Evolutionary conservation across 345 rosid species (phyloP), one percentile per base, ranked within the genome.

Genomic region (Boechera retrofracta): DNA sequence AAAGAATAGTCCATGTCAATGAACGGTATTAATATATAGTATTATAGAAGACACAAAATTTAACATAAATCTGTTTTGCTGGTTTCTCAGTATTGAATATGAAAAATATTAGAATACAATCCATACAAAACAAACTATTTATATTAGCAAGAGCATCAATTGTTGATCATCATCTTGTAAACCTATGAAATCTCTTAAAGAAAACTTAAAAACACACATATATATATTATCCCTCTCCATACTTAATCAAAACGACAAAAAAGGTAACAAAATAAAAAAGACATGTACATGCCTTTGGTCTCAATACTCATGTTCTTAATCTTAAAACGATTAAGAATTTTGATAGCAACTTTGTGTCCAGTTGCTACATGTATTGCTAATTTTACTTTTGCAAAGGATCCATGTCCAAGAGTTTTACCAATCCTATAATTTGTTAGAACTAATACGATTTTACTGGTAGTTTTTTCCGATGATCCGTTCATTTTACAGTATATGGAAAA

Each of bases 361-460:
- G 98, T 94, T 55, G 83, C 74, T 64, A 79, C 74, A 82, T 94
- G 97, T 67, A 77, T 82, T 9, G 97, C 98, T 72, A 88, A 81
- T 85, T 89, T 94, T 74, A 94, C 98, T 85, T 92, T 90, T 5
- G 91, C 89, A 75, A 94, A 94, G 31, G 97, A 76, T 60, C 98
- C 97, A 57, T 85, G 77, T 60, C 98, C 98, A 49, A 91, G 87
- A 59, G 87, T 87, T 83, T 82, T 90, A 53, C 91, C 93, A 69
- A 89, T 83, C 84, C 74, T 88, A 77, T 91, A 94, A 74, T 90
- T 89, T 55, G 82, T 78, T 66, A 90, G 74, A 38, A 59, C 70
- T 73, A 81, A 58, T 58, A 83, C 86, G 47, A 36, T 83, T 44
- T 79, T 81, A 76, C 84, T 65, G 33, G 77, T 67, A 44, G 77